Percentiles rank a stretch among this genome's conserved stretches.
These are phyloP conservation scores for Pisolithus orientalis DNA, from an alignment of 768 basidiomycete species.

Conservation along the genomic window DNA sequence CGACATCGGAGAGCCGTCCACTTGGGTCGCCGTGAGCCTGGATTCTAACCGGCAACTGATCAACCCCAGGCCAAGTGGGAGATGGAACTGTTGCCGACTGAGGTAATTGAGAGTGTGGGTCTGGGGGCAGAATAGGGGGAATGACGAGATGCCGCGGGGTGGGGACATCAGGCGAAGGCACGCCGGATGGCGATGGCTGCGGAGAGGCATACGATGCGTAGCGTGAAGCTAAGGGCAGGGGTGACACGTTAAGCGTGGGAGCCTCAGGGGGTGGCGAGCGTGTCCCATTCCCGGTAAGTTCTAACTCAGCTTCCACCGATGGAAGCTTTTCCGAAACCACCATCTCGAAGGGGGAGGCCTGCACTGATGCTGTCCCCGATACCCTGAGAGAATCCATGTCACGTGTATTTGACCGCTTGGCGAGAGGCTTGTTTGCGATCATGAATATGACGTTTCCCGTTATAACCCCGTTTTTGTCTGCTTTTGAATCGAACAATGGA, in stretches of 20 bases:
- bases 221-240: conserved; percentile 5
- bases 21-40: conserved; percentile 10
- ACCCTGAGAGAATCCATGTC: conserved; percentile 14
- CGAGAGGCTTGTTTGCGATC: conserved; percentile 14
- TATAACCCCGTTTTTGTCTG: conserved; percentile 21
- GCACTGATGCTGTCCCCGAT: conserved; percentile 9
- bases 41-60: conserved; percentile 15
- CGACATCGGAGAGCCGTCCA: conserved; percentile 12
- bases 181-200: conserved; percentile 7
- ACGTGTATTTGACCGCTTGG: conserved; percentile 11
- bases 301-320: conserved; percentile 11
- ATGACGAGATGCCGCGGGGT: conserved; percentile 17
- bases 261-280: conserved; percentile 15
- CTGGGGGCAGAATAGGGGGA: conserved; percentile 4
- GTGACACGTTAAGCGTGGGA: conserved; percentile 14
- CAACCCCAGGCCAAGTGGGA: conserved; percentile 23
- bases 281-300: conserved; percentile 11
- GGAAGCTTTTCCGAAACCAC: conserved; percentile 16
- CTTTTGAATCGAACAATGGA: conserved; percentile 28
- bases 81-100: conserved; percentile 13
- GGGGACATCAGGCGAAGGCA: conserved; percentile 10
- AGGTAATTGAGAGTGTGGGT: conserved; percentile 24
- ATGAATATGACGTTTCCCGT: conserved; percentile 23
- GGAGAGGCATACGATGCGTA: conserved; percentile 11
- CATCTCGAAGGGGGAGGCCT: conserved; percentile 14